Evolutionary conservation across 768 basidiomycete genomes (phyloP), one percentile per base, ranked within the genome.

Genomic region (Phanerodontia chrysosporium): DNA sequence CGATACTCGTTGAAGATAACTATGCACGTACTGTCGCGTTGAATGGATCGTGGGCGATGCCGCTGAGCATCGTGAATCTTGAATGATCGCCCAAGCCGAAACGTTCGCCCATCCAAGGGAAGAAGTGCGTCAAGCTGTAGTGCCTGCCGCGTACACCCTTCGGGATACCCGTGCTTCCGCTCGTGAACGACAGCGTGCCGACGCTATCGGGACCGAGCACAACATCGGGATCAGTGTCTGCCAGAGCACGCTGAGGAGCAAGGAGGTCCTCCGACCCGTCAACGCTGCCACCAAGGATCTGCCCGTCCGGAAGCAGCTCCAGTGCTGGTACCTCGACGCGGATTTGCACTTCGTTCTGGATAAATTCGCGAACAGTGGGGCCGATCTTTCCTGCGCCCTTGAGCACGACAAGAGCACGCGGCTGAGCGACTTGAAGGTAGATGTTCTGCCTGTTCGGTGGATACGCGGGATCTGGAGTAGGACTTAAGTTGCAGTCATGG

Each of bases 41-140:
- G 97, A 64, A 99, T 97, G 97, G 97, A 74, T 99, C 97, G 68
- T 99, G 97, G 13, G 97, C 97, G 56, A 99, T 99, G 21, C 97
- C 97, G 65, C 93, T 95, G 29, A 99, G 82, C 97, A 99, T 98
- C 0, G 97, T 98, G 68, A 97, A 99, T 72, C 85, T 92, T 62
- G 90, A 92, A 29, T 78, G 73, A 58, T 85, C 78, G 36, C 78
- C 76, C 49, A 99, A 74, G 1, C 82, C 86, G 69, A 98, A 99
- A 29, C 86, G 75, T 69, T 92, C 76, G 22, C 89, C 89, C 97
- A 99, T 98, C 97, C 97, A 99, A 1, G 95, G 95, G 83, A 98
- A 98, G 81, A 98, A 99, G 71, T 98, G 97, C 0, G 97, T 99
- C 64, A 99, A 75, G 64, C 90, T 93, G 74, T 90, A 98, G 71